Base-by-base conservation (phyloP, 2,329 filamentous ascomycete genomes). In the Talaromyces sp. region DNA sequence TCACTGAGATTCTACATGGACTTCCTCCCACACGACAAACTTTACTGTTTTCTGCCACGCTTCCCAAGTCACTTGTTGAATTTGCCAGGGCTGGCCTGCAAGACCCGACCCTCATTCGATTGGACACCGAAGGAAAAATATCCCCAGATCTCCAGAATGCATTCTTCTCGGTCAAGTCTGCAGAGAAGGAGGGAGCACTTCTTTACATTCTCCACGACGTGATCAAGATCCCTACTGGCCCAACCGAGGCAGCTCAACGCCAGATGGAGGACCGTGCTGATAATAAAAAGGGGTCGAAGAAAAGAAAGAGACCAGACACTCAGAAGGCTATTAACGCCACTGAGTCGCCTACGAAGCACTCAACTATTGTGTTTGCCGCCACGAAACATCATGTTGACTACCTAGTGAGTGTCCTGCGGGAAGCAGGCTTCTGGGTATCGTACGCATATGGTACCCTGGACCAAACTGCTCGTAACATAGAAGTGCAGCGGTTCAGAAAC, bases 321-420 rank as follows among this genome's bases (percentile, higher is more conserved):
- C 81, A 70, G 4, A 73, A 84, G 62, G 71, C 78, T 11, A 76
- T 81, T 2, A 82, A 82, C 38, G 77, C 79, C 32, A 85, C 80
- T 49, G 87, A 89, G 58, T 90, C 89, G 58, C 91, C 92, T 1
- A 95, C 92, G 0, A 84, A 90, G 62, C 88, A 96, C 73, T 97
- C 95, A 0, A 99, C 96, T 0, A 97, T 99, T 67, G 81, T 99
- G 4, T 99, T 99, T 70, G 86, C 91, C 0, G 90, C 93, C 1
- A 98, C 95, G 0, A 98, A 99, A 72, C 95, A 99, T 76, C 92
- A 97, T 70, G 95, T 99, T 57, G 96, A 99, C 69, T 99, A 98
- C 70, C 78, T 99, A 4, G 86, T 90, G 43, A 84, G 85, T 50
- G 77, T 99, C n/a, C 81, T 99, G n/a, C 83, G 84, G 27, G 80